Conservation (phyloP, 2,329 filamentous ascomycete species). For the Colletotrichum cuscutae region DNA sequence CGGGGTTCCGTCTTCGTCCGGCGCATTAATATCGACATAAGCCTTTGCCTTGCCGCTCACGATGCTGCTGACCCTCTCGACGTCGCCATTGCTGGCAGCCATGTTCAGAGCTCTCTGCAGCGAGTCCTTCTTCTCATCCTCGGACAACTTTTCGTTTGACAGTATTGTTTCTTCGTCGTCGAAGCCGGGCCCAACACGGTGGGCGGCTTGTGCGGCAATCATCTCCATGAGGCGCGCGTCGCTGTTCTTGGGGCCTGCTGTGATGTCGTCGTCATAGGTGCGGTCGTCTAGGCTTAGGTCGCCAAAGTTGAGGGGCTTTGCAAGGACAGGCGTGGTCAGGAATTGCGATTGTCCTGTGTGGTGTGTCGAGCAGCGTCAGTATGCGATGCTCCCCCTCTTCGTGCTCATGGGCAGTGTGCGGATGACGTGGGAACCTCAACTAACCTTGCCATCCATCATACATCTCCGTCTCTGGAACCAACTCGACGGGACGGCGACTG, state of each 20-base stretch:
- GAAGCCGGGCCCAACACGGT: conserved; percentile 77
- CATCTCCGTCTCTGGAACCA: conserved; percentile 88
- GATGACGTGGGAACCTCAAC: conserved; percentile 38
- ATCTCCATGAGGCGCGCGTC: conserved; percentile 93
- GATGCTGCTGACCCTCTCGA: conserved; percentile 81
- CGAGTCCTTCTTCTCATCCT: conserved; percentile 80
- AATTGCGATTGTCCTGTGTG: conserved; percentile 94
- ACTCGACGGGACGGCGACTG: conserved; percentile 71
- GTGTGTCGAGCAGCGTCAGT: conserved; percentile 19
- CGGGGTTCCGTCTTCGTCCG: conserved; percentile 95
- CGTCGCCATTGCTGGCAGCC: conserved; percentile 96
- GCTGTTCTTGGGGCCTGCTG: conserved; percentile 74
- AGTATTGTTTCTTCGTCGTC: conserved; percentile 85
- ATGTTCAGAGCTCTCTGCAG: conserved; percentile 92
- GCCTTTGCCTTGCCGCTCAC: conserved; percentile 77
- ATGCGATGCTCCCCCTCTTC: not conserved
- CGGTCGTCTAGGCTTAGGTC: conserved; percentile 86
- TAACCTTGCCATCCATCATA: conserved; percentile 98
- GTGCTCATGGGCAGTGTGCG: not conserved
- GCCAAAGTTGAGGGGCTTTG: conserved; percentile 84
- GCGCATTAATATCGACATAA: conserved; percentile 85
- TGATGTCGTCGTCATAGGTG: conserved; percentile 71
- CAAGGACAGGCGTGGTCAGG: conserved; percentile 84
- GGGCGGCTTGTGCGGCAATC: conserved; percentile 92
- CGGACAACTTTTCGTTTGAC: conserved; percentile 76